Base-by-base conservation (phyloP, 2,329 filamentous ascomycete genomes). In the Arthrobotrys sinensis region DNA sequence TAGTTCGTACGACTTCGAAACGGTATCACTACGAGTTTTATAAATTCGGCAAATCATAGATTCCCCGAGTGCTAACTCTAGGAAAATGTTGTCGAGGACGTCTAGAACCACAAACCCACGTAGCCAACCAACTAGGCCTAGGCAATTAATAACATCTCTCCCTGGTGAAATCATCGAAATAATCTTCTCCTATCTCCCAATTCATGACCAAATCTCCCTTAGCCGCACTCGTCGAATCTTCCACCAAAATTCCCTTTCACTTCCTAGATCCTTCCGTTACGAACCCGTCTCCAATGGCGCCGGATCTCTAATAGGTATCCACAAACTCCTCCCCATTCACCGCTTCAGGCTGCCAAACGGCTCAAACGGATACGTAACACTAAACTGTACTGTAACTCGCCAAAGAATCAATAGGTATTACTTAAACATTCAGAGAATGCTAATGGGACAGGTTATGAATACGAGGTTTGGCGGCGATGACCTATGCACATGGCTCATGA, bases 401-500 rank as follows among this genome's bases (percentile, higher is more conserved):
- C 6, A 10, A 3, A 16, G 3, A 3, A 53, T 53, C 24, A 1
- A 3, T n/a, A 53, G 5, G 8, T 53, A 53, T 16, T 53, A 53
- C 50, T 14, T 32, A 12, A 34, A 14, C n/a, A 53, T 53, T 12
- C 28, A 53, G 12, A 10, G 12, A n/a, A 16, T 34, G 2, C 24
- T 53, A 16, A 11, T 4, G 14, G 12, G 24, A 6, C 24, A 34
- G n/a, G 3, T 1, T 16, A 32, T 16, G 28, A 16, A 34, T 16
- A 8, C 5, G n/a, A 4, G 12, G 8, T 10, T 34, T 16, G 24
- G 6, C 3, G 50, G 14, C 28, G 50, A 34, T 16, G 3, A 4
- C 7, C 14, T 53, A n/a, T 53, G 24, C 16, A 53, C 14, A 34
- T 53, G 50, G 50, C 50, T 34, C 21, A 53, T 53, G 50, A 32